phyloP scores from a whole-genome alignment of 495 filamentous ascomycete genomes.

The Lophium mytilinum region DNA sequence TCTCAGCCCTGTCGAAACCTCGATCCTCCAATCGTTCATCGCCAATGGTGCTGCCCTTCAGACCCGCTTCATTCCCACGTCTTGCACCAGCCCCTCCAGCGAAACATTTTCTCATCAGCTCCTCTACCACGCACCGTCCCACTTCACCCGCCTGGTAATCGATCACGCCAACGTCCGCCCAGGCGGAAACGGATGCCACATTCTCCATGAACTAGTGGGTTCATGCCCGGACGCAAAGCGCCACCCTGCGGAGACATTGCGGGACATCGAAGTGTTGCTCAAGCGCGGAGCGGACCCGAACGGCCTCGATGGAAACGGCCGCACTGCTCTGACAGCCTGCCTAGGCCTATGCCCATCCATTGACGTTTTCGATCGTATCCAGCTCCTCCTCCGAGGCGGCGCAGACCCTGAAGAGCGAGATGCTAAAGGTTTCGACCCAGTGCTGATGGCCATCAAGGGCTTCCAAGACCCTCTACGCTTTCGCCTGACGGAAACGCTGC shows the following conservation, averaged over 20 bases:
- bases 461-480: constrained; percentile 8
- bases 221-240: constrained; percentile 16
- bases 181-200: constrained; percentile 10
- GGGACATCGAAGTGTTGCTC: constrained; percentile 16
- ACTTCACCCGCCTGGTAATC: constrained; percentile 6
- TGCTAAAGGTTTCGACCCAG: neutral
- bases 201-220: constrained; percentile 17
- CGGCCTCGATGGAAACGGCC: neutral
- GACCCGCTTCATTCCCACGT: neutral
- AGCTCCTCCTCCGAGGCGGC: constrained; percentile 7
- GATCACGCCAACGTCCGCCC: constrained; percentile 8
- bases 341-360: constrained; percentile 14
- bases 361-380: constrained; percentile 10
- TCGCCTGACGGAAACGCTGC: constrained; percentile 8
- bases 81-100: constrained; percentile 3
- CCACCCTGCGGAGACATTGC: constrained; percentile 16
- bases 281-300: constrained; percentile 16
- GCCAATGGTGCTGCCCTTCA: constrained; percentile 11
- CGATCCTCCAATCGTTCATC: constrained; percentile 13
- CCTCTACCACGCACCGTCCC: constrained; percentile 15
- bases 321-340: constrained; percentile 2
- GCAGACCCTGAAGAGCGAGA: constrained; percentile 9
- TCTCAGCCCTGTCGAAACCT: constrained; percentile 2
- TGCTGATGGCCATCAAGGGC: constrained; percentile 6
- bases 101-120: constrained; percentile 18